Base-by-base conservation (phyloP, 2,329 filamentous ascomycete genomes). In the Setomelanomma holmii region DNA sequence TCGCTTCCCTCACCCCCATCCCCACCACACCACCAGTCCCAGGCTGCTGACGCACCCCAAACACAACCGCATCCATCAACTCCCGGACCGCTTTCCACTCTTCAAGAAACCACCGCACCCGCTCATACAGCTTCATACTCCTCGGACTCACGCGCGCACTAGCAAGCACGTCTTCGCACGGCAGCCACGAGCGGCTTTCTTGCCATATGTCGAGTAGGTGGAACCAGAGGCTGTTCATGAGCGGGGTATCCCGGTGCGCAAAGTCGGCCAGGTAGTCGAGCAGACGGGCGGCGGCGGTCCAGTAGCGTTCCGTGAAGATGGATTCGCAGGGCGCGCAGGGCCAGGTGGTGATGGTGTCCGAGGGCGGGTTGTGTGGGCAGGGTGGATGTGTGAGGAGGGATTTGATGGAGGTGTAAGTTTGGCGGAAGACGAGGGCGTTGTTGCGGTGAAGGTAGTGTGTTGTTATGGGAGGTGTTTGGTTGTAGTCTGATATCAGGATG, bases 181-280 rank as follows among this genome's bases (percentile, higher is more conserved):
- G 51, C 0, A 55, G 45, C 24, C 38, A 50, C 4, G 17, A 12
- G 0, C 47, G 40, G 16, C 33, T 57, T 21, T 61, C 51, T 17
- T 67, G 60, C 54, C 68, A 58, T 2, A 55, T 34, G 16, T 71
- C 66, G 6, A 73, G 41, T 1, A 72, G 48, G 16, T 67, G 42
- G 40, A 65, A 68, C 69, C 68, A 74, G 1, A 69, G 14, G 4
- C 52, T 49, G 6, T 67, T 63, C 64, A 68, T 72, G 7, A 42
- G 5, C 0, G 57, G 17, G 0, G 40, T 62, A 34, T 73, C 70
- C 14, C 17, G 20, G 14, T 41, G 8, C 14, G 49, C 41, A 52
- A 74, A 72, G 42, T 71, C 66, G 36, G 63, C 60, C 16, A 66
- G 64, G 49, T 73, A 73, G 59, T 73, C 69, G 21, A 69, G 50